phyloP scores from a whole-genome alignment of 2,329 filamentous ascomycete genomes.

The Metarhizium rileyi region DNA sequence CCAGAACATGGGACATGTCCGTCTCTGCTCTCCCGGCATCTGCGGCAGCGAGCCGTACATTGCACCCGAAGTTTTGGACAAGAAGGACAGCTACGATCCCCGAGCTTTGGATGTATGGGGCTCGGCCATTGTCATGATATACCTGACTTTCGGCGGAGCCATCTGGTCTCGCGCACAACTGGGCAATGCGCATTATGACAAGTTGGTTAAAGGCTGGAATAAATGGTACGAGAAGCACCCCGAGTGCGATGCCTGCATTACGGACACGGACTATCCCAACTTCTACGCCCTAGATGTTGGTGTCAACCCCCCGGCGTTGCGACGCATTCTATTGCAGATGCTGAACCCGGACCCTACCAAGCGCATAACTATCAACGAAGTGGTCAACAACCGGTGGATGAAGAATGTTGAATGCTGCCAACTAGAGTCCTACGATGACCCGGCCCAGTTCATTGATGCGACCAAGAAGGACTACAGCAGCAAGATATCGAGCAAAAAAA shows the following conservation, averaged over 20 bases:
- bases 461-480: constrained; percentile 42
- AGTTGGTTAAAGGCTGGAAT: constrained; percentile 58
- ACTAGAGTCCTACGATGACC: constrained; percentile 58
- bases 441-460: constrained; percentile 49
- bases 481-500: constrained; percentile 35
- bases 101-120: constrained; percentile 80
- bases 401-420: constrained; percentile 72
- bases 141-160: constrained; percentile 60
- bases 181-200: constrained; percentile 50
- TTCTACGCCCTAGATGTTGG: constrained; percentile 54
- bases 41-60: constrained; percentile 83
- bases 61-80: constrained; percentile 71
- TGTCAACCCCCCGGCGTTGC: constrained; percentile 58
- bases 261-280: constrained; percentile 55
- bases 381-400: constrained; percentile 62
- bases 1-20: constrained; percentile 59
- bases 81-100: constrained; percentile 58
- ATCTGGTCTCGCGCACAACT: constrained; percentile 63
- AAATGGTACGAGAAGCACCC: constrained; percentile 51
- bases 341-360: constrained; percentile 66
- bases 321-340: constrained; percentile 69
- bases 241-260: constrained; percentile 26
- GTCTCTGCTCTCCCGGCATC: constrained; percentile 67
- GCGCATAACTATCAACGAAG: constrained; percentile 59
- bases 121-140: constrained; percentile 72